Evolutionary conservation across 23 red algal genomes (phyloP), one percentile per base, ranked within the genome.

Genomic region (Gracilaria domingensis): DNA sequence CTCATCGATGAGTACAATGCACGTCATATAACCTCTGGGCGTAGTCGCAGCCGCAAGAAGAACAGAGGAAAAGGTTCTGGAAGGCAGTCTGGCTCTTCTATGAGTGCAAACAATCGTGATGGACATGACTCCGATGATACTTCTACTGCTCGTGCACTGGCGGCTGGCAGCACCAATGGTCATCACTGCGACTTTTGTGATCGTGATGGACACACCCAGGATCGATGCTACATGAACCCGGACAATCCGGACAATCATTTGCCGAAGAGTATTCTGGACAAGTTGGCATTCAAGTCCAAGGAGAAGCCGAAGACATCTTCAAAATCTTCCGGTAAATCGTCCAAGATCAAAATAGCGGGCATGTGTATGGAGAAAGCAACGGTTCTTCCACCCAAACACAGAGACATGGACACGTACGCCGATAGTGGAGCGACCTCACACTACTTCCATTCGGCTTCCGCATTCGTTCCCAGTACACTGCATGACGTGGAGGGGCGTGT

Each of bases 1-100:
- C 30, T 84, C 14, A 84, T 84, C 60, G 53, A 84, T 64, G 53
- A 84, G 32, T 84, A 66, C 80, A 84, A 44, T 61, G 35, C 35
- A 79, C 75, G 38, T 54, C 21, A 21, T 54, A 32, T 16, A 79
- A 49, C 35, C 6, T 49, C 75, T 33, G 36, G 36, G 4, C 75
- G 42, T 40, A 79, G 16, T 25, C 75, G 50, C 28, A 49, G 36
- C 51, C 23, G 50, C 12, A 49, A 23, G 25, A 29, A 49, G n/a
- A 79, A 54, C 24, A 28, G 25, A 45, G 39, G 67, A 21, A 30
- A 45, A 30, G 34, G 17, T 17, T 45, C 39, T 74, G 34, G 25
- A 28, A 28, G 34, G 16, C 67, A 45, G 13, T 38, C 42, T 45
- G 42, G 42, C 11, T 7, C 42, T 11, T 66, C 61, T 30, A 12